Percentiles rank a stretch among this genome's conserved stretches.
Evolutionary conservation across 2,329 filamentous ascomycete species (phyloP).

Genomic region (Aspergillus japonicus): DNA sequence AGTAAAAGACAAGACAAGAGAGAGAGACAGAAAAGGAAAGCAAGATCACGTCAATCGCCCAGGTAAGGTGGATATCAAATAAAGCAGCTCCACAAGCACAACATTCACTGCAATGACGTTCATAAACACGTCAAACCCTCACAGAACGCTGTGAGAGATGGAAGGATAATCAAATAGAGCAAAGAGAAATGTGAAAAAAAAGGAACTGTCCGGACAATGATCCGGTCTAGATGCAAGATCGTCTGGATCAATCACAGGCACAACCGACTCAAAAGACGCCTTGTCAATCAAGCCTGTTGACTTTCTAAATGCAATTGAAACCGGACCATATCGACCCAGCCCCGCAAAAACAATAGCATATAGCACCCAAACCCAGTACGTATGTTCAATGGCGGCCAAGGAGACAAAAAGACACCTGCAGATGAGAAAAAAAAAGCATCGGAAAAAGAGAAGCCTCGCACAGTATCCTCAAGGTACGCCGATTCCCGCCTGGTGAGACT

Average conservation of each 20-base stretch:
- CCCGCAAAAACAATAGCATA: conserved; percentile 16
- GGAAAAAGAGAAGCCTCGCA: conserved; percentile 21
- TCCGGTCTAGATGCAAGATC: background rate
- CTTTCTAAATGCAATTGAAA: conserved; percentile 6
- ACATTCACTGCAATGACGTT: conserved; percentile 6
- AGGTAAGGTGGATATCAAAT: conserved; percentile 36
- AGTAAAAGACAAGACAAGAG: background rate
- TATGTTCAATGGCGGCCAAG: conserved; percentile 22
- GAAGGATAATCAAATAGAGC: conserved; percentile 8
- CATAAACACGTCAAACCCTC: conserved; percentile 1
- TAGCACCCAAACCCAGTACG: conserved; percentile 20
- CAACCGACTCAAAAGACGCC: background rate
- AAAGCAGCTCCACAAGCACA: conserved; percentile 1
- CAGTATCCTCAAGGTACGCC: conserved; percentile 33
- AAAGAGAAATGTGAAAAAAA: background rate
- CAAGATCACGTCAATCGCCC: conserved; percentile 27
- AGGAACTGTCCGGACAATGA: background rate
- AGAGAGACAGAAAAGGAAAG: background rate
- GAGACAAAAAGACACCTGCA: conserved; percentile 10
- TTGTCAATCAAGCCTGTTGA: background rate
- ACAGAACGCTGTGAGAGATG: background rate
- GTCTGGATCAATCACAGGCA: conserved; percentile 19
- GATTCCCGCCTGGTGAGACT: conserved; percentile 26
- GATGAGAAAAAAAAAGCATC: conserved; percentile 14
- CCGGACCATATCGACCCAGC: conserved; percentile 7